Percentiles rank a stretch among this genome's conserved stretches.
These are phyloP conservation scores for Backusella westeae DNA, from an alignment of 192 early-diverging fungal species.

Conservation along the genomic window DNA sequence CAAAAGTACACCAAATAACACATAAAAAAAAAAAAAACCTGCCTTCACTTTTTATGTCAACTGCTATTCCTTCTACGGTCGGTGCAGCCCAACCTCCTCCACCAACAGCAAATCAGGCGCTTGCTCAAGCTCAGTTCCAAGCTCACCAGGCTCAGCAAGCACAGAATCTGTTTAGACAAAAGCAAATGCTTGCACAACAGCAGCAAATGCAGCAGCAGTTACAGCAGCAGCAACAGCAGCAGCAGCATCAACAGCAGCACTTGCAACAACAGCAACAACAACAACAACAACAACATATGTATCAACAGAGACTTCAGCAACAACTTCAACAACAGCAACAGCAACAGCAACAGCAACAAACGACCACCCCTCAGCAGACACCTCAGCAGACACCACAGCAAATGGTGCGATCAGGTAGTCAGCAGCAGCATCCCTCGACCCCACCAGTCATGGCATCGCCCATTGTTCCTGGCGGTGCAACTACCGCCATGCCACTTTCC, in stretches of 20 bases:
- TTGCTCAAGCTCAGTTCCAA: slow-evolving; percentile 1
- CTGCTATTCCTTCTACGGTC: slow-evolving; percentile 3
- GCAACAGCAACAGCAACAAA: slow-evolving; percentile 13
- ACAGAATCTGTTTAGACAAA: slow-evolving; percentile 2
- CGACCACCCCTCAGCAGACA: slow-evolving; percentile 5
- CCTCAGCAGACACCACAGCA: slow-evolving; percentile 11
- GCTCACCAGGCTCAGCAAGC: neutral
- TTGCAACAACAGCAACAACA: slow-evolving; percentile 13
- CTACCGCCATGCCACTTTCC: neutral
- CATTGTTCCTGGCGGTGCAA: neutral
- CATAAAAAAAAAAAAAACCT: slow-evolving; percentile 6
- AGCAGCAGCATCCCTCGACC: slow-evolving; percentile 11
- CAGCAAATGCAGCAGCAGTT: neutral
- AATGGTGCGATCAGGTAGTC: slow-evolving; percentile 12
- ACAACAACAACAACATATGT: slow-evolving; percentile 5
- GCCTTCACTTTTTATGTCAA: neutral
- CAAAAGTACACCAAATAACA: neutral
- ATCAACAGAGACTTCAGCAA: neutral
- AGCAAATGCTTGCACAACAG: neutral
- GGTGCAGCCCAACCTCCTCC: slow-evolving; percentile 13
- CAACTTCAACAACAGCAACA: slow-evolving; percentile 15
- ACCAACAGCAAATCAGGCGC: neutral
- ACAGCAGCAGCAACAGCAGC: neutral
- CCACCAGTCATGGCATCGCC: slow-evolving; percentile 17
- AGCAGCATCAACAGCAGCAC: neutral